Percentiles rank a stretch among this genome's conserved stretches.
These are phyloP conservation scores for Pythium sp. DNA, from an alignment of 352 stramenopile species.

Conservation along the genomic window DNA sequence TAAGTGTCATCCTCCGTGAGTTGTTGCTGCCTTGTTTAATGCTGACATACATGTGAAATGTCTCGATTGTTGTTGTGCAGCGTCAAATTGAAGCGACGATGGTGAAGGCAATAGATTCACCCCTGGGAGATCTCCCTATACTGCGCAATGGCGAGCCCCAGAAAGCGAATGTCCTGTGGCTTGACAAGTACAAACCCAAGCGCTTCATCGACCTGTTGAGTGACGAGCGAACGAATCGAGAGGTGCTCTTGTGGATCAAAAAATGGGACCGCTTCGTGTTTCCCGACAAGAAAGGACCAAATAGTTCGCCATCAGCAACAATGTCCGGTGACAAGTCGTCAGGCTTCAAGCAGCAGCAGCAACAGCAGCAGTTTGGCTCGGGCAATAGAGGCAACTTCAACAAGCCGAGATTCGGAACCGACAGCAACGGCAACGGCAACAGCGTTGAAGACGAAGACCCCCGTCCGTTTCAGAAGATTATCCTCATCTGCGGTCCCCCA, in stretches of 20 bases:
- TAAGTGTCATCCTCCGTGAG: constrained; percentile 16
- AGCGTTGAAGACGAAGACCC: constrained; percentile 31
- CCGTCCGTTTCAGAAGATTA: constrained; percentile 80
- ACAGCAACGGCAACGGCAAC: constrained; percentile 10
- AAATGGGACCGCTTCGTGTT: constrained; percentile 97
- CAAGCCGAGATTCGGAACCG: constrained; percentile 2
- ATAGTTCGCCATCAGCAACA: not conserved
- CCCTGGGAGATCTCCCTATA: not conserved
- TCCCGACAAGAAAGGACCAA: constrained; percentile 43
- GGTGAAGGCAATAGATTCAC: constrained; percentile 23
- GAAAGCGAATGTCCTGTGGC: constrained; percentile 81
- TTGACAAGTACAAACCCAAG: constrained; percentile 96
- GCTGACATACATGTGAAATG: not conserved
- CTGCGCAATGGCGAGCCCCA: not conserved
- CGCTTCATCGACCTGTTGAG: constrained; percentile 94
- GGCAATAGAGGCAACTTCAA: constrained; percentile 9
- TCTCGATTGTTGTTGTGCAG: constrained; percentile 21
- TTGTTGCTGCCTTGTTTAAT: not conserved
- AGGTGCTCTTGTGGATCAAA: constrained; percentile 94
- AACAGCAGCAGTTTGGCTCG: constrained; percentile 3
- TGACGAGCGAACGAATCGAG: constrained; percentile 95
- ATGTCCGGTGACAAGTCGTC: constrained; percentile 4
- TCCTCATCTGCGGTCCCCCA: constrained; percentile 94
- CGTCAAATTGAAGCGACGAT: constrained; percentile 66
- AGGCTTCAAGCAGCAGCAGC: constrained; percentile 6